Base-by-base conservation (phyloP, 179 eudicot genomes). In the Spinacia oleracea region DNA sequence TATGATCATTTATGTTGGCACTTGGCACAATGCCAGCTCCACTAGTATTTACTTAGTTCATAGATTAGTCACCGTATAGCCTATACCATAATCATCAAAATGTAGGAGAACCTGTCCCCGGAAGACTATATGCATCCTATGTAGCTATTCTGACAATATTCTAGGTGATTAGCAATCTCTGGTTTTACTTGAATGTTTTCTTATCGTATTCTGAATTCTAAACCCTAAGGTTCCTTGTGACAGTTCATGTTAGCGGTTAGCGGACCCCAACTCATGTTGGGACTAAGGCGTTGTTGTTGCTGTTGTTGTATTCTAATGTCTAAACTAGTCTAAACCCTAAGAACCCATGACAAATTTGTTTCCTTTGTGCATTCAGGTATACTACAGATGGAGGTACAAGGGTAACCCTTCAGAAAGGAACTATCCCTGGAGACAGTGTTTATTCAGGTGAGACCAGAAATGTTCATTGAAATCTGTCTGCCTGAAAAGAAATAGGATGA, bases 371-470 rank as follows among this genome's bases (percentile, higher is more conserved):
- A 64, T 80, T 78, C 81, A 96, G 99, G 89, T 96, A 96, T 85
- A 96, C 99, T 43, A 96, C 99, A 65, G 94, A 96, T 82, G 98
- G 99, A 82, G 99, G 99, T 73, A 74, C 93, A 51, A 87, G 89
- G 81, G 90, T 86, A 81, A 82, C 77, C 84, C 97, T 96, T 73
- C 86, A 89, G 88, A 96, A 90, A 87, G 99, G 99, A 86, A 93
- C 99, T 42, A 87, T 96, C 79, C 87, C 73, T 7, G 93, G 92
- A 79, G 85, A 86, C 81, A 59, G 83, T 79, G 93, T 96, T 72
- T 96, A 86, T 84, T 86, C 98, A 81, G 99, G 99, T 96, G 59
- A 83, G 72, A 20, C 62, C 46, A 63, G 60, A 74, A 78, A 25
- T 63, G 25, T 69, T 43, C 34, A 32, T 50, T 50, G 21, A 72